Evolutionary conservation across 163 green algal genomes (phyloP).

Genomic region (Chlorella variabilis): DNA sequence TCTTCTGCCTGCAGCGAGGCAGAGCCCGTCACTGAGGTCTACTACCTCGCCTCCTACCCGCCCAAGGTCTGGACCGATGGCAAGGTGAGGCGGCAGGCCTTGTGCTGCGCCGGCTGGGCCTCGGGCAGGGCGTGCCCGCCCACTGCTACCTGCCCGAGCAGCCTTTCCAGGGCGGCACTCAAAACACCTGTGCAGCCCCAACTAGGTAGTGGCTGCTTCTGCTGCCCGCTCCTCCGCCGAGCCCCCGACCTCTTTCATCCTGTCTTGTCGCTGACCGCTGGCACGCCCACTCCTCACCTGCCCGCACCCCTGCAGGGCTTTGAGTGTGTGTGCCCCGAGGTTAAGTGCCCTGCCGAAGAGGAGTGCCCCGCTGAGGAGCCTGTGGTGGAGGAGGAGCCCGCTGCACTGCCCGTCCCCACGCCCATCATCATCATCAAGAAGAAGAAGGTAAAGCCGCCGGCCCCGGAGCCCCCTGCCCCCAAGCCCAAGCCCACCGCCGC

Average conservation of each 20-base stretch:
- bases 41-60: neutral
- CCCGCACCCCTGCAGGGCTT: neutral
- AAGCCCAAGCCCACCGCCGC: too few relatives aligned
- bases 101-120: neutral
- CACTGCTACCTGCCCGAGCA: too few relatives aligned
- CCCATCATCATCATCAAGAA: neutral
- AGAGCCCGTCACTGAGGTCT: neutral
- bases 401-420: neutral
- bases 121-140: neutral
- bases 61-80: neutral
- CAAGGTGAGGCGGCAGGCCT: neutral
- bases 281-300: neutral
- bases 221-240: too few relatives aligned
- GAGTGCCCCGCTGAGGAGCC: neutral
- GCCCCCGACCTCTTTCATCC: too few relatives aligned
- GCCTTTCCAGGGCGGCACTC: too few relatives aligned
- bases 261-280: too few relatives aligned
- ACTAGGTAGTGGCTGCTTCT: too few relatives aligned
- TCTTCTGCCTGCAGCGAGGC: too few relatives aligned
- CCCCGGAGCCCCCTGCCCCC: too few relatives aligned
- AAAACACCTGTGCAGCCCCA: too few relatives aligned
- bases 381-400: neutral
- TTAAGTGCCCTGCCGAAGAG: neutral
- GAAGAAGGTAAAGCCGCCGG: neutral
- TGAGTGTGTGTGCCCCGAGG: constrained; percentile 12